A percentile compares a stretch with the other conserved stretches of the same genome.
These are phyloP conservation scores for Passalora sequoiae DNA, from an alignment of 2,329 filamentous ascomycete genomes.

Conservation along the genomic window DNA sequence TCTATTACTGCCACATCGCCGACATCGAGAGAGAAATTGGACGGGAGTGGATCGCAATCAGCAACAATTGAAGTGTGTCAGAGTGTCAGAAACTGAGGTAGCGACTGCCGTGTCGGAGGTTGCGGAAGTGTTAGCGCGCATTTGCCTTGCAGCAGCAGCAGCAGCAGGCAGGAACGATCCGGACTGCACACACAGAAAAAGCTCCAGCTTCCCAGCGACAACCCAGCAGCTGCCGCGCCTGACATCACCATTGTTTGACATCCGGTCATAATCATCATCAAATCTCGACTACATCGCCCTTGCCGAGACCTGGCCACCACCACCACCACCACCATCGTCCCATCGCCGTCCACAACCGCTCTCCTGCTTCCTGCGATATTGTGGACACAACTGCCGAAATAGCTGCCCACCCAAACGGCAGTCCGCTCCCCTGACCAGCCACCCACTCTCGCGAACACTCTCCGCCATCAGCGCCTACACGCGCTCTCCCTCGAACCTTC, in stretches of 20 bases:
- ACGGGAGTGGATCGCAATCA: too few species aligned
- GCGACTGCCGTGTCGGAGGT: too few species aligned
- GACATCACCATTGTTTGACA: not conserved
- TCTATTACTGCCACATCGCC: not conserved
- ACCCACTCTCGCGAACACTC: not conserved
- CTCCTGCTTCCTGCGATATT: not conserved
- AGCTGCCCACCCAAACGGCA: too few species aligned
- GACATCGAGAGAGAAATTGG: not conserved
- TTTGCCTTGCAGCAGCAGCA: not conserved
- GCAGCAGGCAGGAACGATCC: not conserved
- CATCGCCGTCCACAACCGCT: not conserved
- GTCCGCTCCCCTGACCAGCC: too few species aligned
- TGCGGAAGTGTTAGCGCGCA: not conserved
- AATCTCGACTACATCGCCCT: too few species aligned
- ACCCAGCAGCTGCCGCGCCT: too few species aligned
- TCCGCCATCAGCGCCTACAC: not conserved
- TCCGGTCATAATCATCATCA: not conserved
- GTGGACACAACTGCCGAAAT: too few species aligned
- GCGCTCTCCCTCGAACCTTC: not conserved
- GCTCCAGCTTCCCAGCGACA: not conserved
- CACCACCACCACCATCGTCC: too few species aligned
- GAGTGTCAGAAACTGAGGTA: too few species aligned
- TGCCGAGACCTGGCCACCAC: too few species aligned
- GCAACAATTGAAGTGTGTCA: too few species aligned
- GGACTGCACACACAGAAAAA: not conserved